phyloP scores from a whole-genome alignment of 1,284 basidiomycete species.

The Puccinia brachypodii region DNA sequence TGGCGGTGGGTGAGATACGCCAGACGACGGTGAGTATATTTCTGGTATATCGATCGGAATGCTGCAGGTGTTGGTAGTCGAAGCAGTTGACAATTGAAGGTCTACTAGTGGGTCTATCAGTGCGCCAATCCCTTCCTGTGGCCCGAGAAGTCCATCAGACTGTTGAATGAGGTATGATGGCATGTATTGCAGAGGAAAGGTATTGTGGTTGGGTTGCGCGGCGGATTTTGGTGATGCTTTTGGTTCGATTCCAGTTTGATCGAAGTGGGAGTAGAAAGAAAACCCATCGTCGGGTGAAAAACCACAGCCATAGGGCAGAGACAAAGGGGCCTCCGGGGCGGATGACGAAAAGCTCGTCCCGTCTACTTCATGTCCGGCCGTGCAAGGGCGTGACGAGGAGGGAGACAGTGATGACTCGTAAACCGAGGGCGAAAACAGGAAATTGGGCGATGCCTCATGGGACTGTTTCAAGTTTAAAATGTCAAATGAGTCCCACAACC shows the following conservation, averaged over 20 bases:
- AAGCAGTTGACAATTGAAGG: neutral
- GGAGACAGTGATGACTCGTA: conserved; percentile 17
- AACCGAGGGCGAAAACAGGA: neutral
- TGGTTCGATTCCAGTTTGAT: neutral
- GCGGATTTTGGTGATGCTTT: neutral
- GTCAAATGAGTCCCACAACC: neutral
- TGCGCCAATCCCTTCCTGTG: neutral
- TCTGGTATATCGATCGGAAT: neutral
- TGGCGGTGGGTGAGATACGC: neutral
- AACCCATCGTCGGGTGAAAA: neutral
- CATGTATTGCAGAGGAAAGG: neutral
- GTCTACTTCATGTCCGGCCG: neutral
- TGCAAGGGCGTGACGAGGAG: conserved; percentile 16
- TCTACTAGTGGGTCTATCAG: neutral
- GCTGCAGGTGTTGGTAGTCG: neutral
- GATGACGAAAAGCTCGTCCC: neutral
- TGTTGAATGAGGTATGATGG: neutral
- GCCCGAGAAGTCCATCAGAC: neutral
- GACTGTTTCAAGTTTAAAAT: conserved; percentile 3
- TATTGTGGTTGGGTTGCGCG: neutral
- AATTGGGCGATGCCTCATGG: neutral
- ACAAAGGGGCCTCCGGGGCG: neutral
- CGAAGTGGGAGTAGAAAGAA: neutral
- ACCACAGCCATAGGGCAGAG: neutral
- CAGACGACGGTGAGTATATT: neutral